Conservation (phyloP, 176 grass and related monocot species). For the Aegilops tauschii region DNA sequence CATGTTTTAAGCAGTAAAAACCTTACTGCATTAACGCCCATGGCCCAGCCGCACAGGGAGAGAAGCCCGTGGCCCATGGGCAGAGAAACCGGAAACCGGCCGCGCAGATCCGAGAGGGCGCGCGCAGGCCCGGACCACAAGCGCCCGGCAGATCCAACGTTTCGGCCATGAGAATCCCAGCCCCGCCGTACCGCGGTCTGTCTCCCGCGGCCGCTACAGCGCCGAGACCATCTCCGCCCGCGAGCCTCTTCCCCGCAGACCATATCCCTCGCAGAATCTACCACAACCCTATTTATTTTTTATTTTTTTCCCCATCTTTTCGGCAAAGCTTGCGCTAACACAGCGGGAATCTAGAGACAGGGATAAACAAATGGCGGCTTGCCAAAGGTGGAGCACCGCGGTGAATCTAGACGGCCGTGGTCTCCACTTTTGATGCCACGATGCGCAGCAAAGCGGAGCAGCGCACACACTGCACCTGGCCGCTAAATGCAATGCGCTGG, state of each 20-base stretch:
- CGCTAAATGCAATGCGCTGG: not conserved
- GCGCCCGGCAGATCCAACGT: not conserved
- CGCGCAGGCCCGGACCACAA: not conserved
- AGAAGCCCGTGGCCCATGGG: not conserved
- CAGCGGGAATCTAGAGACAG: not conserved
- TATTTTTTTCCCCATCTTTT: too few species aligned
- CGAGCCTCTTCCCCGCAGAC: not conserved
- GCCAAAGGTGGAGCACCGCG: not conserved
- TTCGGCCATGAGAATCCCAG: not conserved
- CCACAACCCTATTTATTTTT: not conserved
- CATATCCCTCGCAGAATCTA: not conserved
- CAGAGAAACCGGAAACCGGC: not conserved
- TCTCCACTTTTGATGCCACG: not conserved
- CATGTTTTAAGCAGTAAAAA: too few species aligned
- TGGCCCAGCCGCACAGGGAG: too few species aligned
- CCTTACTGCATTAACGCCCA: too few species aligned
- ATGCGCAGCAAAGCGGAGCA: not conserved
- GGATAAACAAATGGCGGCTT: not conserved
- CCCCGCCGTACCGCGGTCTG: not conserved
- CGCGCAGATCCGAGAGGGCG: not conserved
- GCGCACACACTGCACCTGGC: not conserved
- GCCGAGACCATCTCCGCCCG: not conserved
- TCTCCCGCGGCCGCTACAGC: not conserved
- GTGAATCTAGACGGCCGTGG: not conserved
- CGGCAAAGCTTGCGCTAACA: not conserved